Evolutionary conservation across 352 stramenopile genomes (phyloP), one percentile per base, ranked within the genome.

Genomic region (Pythium aphanidermatum): DNA sequence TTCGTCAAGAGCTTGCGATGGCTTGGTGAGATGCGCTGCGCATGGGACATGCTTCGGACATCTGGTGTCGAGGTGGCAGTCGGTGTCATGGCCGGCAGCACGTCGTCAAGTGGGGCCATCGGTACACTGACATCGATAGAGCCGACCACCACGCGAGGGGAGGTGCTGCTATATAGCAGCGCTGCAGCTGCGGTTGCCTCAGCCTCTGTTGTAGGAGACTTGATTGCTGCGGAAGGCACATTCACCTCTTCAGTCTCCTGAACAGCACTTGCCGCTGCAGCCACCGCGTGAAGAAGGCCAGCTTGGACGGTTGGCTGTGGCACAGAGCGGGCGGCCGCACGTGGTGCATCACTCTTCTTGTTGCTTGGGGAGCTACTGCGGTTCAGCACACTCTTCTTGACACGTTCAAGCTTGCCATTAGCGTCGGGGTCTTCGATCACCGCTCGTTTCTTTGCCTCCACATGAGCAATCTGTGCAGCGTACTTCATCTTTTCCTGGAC

Each of bases 361-460:
- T 11, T 20, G n/a, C 35, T 30, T 11, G 46, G 45, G 10, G 46
- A 50, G 4, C 26, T 32, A 21, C 37, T 44, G 33, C 53, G 53
- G 29, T 56, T 49, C 3, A 62, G 25, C 20, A 56, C 45, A 36
- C 62, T 71, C 54, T 78, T 85, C 53, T 84, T 88, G 31, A 84
- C 64, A 21, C 73, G 60, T 51, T 81, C 70, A 33, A 88, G 54
- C 46, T 77, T 82, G 33, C 66, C 58, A 34, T 70, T 76, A 7
- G 63, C 59, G 44, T 86, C 73, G 16, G 73, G 76, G 58, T 88
- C 57, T 29, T 79, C 57, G 50, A 88, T 80, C 46, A 88, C 70
- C 1, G 71, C 73, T 23, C 64, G 62, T 50, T 82, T 75, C 42
- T 88, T 86, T 36, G 66, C 68, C 39, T 83, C 74, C 11, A 86